Evolutionary conservation across 257 asterid species (phyloP).

Genomic region (Ocimum tenuiflorum): DNA sequence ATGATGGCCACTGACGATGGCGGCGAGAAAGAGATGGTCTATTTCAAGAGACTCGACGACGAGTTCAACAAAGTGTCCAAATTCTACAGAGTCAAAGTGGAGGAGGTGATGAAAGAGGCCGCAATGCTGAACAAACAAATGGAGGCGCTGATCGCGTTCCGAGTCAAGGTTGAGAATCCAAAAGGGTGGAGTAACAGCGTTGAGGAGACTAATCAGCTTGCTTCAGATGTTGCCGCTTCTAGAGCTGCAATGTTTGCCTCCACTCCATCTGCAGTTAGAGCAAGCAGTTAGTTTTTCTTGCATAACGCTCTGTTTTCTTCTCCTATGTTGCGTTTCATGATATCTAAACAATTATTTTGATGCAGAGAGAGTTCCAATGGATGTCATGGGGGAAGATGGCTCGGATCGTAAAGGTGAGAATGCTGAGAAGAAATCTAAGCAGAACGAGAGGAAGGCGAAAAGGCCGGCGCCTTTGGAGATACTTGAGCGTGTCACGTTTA

Average conservation of each 20-base stretch:
- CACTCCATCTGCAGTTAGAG: constrained; percentile 30
- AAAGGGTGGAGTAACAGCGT: constrained; percentile 24
- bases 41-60: constrained; percentile 33
- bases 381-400: constrained; percentile 31
- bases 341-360: not conserved
- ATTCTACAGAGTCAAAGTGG: constrained; percentile 32
- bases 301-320: no score
- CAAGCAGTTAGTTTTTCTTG: constrained; percentile 28
- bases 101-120: constrained; percentile 42
- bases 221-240: constrained; percentile 32
- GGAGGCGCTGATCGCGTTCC: constrained; percentile 46
- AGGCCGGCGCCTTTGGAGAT: constrained; percentile 32
- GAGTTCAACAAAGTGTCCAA: constrained; percentile 41
- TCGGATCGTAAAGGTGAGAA: not conserved
- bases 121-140: constrained; percentile 39
- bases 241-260: constrained; percentile 30
- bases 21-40: constrained; percentile 33
- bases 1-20: constrained; percentile 30
- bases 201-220: constrained; percentile 28
- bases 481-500: constrained; percentile 34
- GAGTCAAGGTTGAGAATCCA: constrained; percentile 36
- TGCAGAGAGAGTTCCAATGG: constrained; percentile 33
- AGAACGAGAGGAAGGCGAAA: not conserved
- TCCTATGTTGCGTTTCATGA: not conserved
- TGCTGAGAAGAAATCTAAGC: constrained; percentile 13